Percentiles rank a stretch among this genome's conserved stretches.
Evolutionary conservation across 2,329 filamentous ascomycete genomes (phyloP).

Genomic region (Colletotrichum sp.): DNA sequence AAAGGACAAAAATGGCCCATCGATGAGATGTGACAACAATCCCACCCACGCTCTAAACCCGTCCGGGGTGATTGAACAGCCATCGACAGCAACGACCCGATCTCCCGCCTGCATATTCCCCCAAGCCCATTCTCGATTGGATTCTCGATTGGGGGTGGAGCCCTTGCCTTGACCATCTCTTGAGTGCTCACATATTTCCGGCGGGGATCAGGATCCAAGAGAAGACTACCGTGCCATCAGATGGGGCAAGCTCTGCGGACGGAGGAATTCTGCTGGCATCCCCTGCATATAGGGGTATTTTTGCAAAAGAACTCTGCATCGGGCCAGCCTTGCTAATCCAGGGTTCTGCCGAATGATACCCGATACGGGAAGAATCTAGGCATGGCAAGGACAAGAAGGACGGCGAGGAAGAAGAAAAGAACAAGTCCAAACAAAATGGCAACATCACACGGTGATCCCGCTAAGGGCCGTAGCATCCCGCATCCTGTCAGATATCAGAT

Average conservation of each 20-base stretch:
- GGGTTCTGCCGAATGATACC: background rate
- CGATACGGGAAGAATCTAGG: background rate
- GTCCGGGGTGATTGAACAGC: background rate
- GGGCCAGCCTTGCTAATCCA: background rate
- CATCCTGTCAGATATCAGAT: slow-evolving; percentile 13
- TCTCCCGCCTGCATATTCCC: background rate
- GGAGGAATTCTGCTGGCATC: background rate
- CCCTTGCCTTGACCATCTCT: background rate
- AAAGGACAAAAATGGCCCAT: background rate
- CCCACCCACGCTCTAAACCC: background rate
- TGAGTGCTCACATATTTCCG: background rate
- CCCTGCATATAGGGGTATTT: background rate
- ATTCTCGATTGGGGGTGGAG: background rate
- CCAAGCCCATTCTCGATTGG: background rate
- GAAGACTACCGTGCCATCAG: background rate
- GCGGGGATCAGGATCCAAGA: background rate
- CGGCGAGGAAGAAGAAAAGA: background rate
- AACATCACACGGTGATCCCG: background rate
- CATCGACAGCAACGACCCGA: background rate
- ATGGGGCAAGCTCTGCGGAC: background rate
- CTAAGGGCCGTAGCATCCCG: slow-evolving; percentile 5
- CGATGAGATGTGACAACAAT: background rate
- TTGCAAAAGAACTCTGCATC: background rate
- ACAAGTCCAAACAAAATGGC: background rate
- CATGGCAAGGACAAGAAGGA: background rate